Evolutionary conservation across 2,329 filamentous ascomycete species (phyloP).

Genomic region (Mariannaea sp.): DNA sequence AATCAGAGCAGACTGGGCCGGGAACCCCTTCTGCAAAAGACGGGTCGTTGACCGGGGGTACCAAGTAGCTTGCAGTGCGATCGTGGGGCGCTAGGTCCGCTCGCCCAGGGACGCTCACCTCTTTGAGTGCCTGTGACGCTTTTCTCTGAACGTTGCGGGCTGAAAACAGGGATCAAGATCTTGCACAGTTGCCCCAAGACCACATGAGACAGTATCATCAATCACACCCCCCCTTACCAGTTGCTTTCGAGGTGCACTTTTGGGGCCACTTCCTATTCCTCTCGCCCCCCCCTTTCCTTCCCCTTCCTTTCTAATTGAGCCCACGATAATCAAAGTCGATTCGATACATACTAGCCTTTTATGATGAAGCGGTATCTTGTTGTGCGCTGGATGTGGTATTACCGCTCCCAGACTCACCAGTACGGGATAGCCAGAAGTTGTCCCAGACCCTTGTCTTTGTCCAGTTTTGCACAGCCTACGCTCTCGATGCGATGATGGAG

Average conservation of each 20-base stretch:
- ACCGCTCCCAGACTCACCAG: neutral
- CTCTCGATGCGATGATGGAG: too few relatives aligned
- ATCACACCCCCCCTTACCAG: neutral
- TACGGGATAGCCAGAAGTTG: neutral
- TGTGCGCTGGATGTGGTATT: slow-evolving; percentile 14
- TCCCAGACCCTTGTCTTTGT: slow-evolving; percentile 1
- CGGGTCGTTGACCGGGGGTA: slow-evolving; percentile 22
- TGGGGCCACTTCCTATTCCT: slow-evolving; percentile 14
- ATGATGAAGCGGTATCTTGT: slow-evolving; percentile 17
- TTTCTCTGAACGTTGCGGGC: slow-evolving; percentile 32
- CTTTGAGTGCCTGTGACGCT: slow-evolving; percentile 31
- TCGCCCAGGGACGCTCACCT: slow-evolving; percentile 29
- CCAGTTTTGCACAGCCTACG: slow-evolving; percentile 27
- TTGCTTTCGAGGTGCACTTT: neutral
- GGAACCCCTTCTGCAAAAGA: slow-evolving; percentile 28
- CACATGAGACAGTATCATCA: neutral
- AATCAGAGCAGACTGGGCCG: slow-evolving; percentile 28
- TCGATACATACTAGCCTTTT: slow-evolving; percentile 14
- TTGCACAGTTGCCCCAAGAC: slow-evolving; percentile 28
- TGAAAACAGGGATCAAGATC: slow-evolving; percentile 39
- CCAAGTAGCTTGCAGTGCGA: slow-evolving; percentile 39
- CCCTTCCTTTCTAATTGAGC: too few relatives aligned
- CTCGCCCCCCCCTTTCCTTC: slow-evolving; percentile 17
- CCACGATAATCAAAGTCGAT: slow-evolving; percentile 25
- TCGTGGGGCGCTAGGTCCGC: slow-evolving; percentile 33